Evolutionary conservation across 768 basidiomycete species (phyloP).

Genomic region (Tricholoma flavovirens): DNA sequence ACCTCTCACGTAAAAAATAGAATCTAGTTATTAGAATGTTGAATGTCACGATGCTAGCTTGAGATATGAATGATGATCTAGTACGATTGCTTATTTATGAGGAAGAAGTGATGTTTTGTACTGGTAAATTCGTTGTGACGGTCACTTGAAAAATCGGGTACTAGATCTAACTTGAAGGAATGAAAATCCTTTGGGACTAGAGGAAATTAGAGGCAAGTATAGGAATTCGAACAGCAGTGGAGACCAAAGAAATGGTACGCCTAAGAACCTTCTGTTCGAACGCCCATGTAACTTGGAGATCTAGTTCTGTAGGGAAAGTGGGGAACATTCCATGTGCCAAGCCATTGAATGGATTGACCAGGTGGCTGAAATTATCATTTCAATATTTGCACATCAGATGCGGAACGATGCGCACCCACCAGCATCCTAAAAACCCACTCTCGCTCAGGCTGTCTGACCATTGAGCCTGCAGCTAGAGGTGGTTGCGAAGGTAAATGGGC

Average conservation of each 20-base stretch:
- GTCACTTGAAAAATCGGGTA: too few relatives aligned
- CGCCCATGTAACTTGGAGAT: neutral
- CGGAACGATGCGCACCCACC: neutral
- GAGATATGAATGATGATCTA: too few relatives aligned
- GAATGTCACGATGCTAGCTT: too few relatives aligned
- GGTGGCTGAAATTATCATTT: neutral
- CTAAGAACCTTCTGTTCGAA: neutral
- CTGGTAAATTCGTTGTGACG: too few relatives aligned
- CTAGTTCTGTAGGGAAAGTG: neutral
- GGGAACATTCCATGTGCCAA: neutral
- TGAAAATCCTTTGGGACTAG: too few relatives aligned
- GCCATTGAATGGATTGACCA: neutral
- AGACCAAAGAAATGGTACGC: neutral
- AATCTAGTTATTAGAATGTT: too few relatives aligned
- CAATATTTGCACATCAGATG: neutral
- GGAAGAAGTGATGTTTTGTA: too few relatives aligned
- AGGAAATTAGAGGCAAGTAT: neutral
- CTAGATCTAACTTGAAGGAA: too few relatives aligned
- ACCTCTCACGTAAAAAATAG: too few relatives aligned
- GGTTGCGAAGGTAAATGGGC: neutral
- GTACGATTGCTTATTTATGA: too few relatives aligned
- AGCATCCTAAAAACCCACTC: neutral
- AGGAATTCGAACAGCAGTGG: neutral
- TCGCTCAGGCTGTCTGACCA: neutral
- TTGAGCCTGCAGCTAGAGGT: neutral